These are phyloP conservation scores for Tympanopsis confertula DNA, from an alignment of 2,329 filamentous ascomycete species.

Conservation along the genomic window DNA sequence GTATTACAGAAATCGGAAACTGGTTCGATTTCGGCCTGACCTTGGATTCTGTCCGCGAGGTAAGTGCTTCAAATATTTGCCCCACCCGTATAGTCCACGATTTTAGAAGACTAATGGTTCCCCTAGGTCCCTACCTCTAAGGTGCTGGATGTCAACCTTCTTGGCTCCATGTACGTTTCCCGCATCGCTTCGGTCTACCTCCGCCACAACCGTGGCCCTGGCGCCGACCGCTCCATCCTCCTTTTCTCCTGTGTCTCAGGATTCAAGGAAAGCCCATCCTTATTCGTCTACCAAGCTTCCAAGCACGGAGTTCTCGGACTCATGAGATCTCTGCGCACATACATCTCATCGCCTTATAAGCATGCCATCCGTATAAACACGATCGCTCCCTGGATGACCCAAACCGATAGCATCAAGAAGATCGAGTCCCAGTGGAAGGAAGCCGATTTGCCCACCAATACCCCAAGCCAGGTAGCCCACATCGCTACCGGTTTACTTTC, in stretches of 20 bases:
- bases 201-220: constrained; percentile 19
- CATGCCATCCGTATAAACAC: constrained; percentile 22
- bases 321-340: constrained; percentile 26
- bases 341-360: constrained; percentile 14
- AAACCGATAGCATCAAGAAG: constrained; percentile 22
- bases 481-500: constrained; percentile 10
- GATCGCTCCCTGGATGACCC: constrained; percentile 27
- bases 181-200: constrained; percentile 31
- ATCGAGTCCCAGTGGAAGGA: constrained; percentile 20
- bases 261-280: constrained; percentile 29
- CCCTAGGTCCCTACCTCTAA: constrained; percentile 14
- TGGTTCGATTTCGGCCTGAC: constrained; percentile 26
- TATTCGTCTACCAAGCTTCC: constrained; percentile 27
- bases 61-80: constrained; percentile 6
- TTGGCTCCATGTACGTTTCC: constrained; percentile 28
- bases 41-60: constrained; percentile 23
- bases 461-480: neutral
- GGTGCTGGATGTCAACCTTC: constrained; percentile 28
- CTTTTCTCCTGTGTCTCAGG: constrained; percentile 28
- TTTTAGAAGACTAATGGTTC: constrained; percentile 2
- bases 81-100: neutral
- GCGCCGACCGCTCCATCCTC: constrained; percentile 25
- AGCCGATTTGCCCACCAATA: constrained; percentile 21
- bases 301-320: constrained; percentile 31
- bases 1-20: constrained; percentile 24